phyloP scores from a whole-genome alignment of 1,284 basidiomycete genomes.

The Vanrija pseudolonga region DNA sequence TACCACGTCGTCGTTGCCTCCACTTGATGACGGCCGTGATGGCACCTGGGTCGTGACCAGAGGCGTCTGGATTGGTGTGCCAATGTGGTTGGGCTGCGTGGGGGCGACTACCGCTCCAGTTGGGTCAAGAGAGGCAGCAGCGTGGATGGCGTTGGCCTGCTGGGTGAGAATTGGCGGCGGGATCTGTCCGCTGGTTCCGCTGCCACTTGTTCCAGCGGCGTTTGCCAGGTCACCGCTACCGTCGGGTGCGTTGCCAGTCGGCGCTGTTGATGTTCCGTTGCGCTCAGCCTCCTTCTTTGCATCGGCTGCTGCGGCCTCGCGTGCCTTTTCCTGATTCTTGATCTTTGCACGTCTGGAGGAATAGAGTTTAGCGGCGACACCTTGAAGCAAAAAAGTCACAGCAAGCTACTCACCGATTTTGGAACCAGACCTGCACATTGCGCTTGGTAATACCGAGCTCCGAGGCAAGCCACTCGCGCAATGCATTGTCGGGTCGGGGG shows the following conservation, averaged over 20 bases:
- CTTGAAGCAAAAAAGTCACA: not conserved
- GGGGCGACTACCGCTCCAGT: not conserved
- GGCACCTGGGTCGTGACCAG: not conserved
- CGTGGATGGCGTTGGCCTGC: too few species aligned
- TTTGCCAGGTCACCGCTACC: not conserved
- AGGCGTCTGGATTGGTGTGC: not conserved
- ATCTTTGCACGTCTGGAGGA: conserved; percentile 71
- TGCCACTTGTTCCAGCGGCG: not conserved
- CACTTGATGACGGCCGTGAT: conserved; percentile 1
- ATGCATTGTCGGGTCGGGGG: conserved; percentile 79
- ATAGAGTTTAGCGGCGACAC: not conserved
- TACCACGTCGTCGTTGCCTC: not conserved
- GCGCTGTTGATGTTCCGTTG: not conserved
- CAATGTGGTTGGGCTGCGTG: not conserved
- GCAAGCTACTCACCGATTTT: conserved; percentile 64
- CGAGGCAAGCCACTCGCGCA: conserved; percentile 71
- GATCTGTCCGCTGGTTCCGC: not conserved
- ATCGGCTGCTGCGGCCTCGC: conserved; percentile 25
- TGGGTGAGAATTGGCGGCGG: not conserved
- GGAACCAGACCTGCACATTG: conserved; percentile 93
- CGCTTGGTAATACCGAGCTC: conserved; percentile 86
- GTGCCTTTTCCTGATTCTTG: conserved; percentile 56
- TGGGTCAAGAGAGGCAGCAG: not conserved
- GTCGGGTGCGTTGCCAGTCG: not conserved
- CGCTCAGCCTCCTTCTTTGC: conserved; percentile 12